Conservation (phyloP, 768 basidiomycete genomes). For the Fomitopsis pulvina region DNA sequence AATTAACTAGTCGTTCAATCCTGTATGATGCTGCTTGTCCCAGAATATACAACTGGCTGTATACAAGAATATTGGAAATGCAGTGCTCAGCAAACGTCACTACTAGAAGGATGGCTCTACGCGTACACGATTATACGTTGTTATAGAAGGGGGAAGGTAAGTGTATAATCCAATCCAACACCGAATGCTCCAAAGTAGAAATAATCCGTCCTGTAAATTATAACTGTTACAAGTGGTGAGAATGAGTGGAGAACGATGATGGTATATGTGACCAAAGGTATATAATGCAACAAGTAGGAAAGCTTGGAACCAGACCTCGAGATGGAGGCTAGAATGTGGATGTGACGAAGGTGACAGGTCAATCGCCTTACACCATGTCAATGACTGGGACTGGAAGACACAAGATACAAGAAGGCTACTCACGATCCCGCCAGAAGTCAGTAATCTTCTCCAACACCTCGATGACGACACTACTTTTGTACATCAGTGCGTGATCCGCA, state of each 20-base stretch:
- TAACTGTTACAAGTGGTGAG: background rate
- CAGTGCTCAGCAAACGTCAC: background rate
- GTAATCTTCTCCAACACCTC: slow-evolving; percentile 73
- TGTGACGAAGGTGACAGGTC: slow-evolving; percentile 2
- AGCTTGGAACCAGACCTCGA: too few species aligned
- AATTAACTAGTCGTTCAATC: too few species aligned
- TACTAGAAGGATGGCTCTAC: background rate
- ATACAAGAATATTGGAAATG: background rate
- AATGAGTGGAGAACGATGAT: slow-evolving; percentile 7
- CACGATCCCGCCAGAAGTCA: slow-evolving; percentile 33
- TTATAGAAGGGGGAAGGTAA: background rate
- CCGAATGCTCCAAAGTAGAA: background rate
- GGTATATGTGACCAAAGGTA: slow-evolving; percentile 19
- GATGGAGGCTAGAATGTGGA: too few species aligned
- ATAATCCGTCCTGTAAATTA: slow-evolving; percentile 8
- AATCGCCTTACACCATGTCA: slow-evolving; percentile 5
- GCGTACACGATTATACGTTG: slow-evolving; percentile 1
- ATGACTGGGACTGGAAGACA: background rate
- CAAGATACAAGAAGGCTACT: background rate
- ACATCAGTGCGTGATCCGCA: slow-evolving; percentile 93
- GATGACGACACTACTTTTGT: slow-evolving; percentile 79
- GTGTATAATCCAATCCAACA: background rate
- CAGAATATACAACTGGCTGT: background rate
- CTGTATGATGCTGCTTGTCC: background rate
- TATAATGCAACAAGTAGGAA: slow-evolving; percentile 27